Base-by-base conservation (phyloP, 192 early-diverging fungal species). In the Tieghemiomyces parasiticus region DNA sequence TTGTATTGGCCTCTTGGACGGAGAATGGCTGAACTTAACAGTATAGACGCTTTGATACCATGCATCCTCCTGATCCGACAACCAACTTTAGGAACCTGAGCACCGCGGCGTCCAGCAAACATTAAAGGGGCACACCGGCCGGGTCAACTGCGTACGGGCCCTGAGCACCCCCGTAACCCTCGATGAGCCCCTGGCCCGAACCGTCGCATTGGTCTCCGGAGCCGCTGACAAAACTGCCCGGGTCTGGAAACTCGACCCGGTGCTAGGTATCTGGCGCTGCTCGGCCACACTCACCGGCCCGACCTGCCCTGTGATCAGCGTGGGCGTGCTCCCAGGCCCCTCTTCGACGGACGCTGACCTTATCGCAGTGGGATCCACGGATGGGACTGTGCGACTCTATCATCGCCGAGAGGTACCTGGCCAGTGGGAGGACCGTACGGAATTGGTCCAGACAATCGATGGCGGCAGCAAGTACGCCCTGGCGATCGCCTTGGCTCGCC, bases 91-190 rank as follows among this genome's bases (percentile, higher is more conserved):
- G 68, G 76, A 85, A 46, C 34, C 65, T 0, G 45, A 49, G 26
- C 62, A 61, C 46, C 61, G 61, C 25, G 87, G 85, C 0, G 65
- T 87, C 4, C 60, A 62, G 0, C 55, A 67, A 0, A 85, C 88
- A 16, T 71, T 92, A 9, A 76, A 71, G 8, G 91, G 87, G n/a
- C 92, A 94, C 58, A 79, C 67, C 16, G 74, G 63, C 33, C 78
- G 83, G 32, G 87, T 94, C 22, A 90, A 87, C 69, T 84, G 84
- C 65, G 80, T 87, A 13, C 70, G 74, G 2, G 90, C 85, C 10
- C 19, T 2, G 22, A 8, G 38, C 67, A 66, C 84, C 14, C 75
- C 81, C 61, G 54, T 34, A 25, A 19, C 42, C 47, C 35, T 31
- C 60, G 68, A 66, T 13, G 51, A 71, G 8, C 75, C 75, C 47